These are phyloP conservation scores for Sporobolomyces pararoseus DNA, from an alignment of 768 basidiomycete genomes.

Conservation along the genomic window DNA sequence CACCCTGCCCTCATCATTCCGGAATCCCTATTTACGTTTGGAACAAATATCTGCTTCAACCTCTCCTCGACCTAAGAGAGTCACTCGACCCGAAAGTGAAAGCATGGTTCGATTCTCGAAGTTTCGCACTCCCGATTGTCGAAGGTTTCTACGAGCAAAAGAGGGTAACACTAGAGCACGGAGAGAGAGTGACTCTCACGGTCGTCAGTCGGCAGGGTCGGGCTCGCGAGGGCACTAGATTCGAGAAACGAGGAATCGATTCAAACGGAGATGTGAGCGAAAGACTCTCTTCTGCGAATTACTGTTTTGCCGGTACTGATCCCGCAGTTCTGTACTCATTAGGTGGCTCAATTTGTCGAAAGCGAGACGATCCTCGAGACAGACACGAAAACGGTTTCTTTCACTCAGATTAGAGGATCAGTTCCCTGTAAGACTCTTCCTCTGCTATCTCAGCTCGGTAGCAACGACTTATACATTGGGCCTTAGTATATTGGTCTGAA, in stretches of 20 bases:
- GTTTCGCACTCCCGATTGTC: constrained; percentile 83
- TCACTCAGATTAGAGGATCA: constrained; percentile 80
- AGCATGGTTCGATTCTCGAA: constrained; percentile 52
- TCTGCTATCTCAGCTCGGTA: not conserved
- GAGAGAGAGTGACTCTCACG: constrained; percentile 64
- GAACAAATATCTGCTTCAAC: constrained; percentile 22
- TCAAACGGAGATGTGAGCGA: constrained; percentile 74
- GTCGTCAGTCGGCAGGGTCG: constrained; percentile 78
- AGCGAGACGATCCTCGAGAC: constrained; percentile 55
- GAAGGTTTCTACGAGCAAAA: constrained; percentile 79
- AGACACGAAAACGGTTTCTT: constrained; percentile 68
- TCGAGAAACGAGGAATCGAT: constrained; percentile 88
- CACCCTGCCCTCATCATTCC: not conserved
- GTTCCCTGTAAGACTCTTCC: constrained; percentile 71
- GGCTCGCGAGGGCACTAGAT: constrained; percentile 82
- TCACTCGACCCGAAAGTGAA: not conserved
- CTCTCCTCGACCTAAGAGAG: not conserved
- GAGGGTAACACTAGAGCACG: constrained; percentile 48
- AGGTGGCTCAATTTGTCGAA: constrained; percentile 2
- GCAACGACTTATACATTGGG: constrained; percentile 28
- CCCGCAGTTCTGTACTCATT: too few relatives aligned
- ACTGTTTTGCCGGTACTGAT: not conserved
- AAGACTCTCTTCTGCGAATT: not conserved
- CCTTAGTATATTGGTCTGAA: constrained; percentile 53
- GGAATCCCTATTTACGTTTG: constrained; percentile 12